Evolutionary conservation across 805 yeast species (phyloP), one percentile per base, ranked within the genome.

Genomic region (Nakazawaea laoshanensis): DNA sequence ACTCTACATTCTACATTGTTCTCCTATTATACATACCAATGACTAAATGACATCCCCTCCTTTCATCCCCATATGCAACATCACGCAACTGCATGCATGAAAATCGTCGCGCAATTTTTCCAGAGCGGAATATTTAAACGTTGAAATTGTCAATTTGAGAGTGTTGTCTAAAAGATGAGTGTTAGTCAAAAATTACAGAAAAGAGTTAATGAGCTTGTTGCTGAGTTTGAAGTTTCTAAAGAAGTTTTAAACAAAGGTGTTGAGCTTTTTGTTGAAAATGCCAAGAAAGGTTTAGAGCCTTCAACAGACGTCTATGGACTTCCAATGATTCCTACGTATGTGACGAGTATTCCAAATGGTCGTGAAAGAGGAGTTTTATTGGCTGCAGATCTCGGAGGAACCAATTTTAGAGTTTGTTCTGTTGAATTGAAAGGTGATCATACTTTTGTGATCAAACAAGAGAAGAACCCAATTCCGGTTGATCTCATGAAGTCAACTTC

Each of bases 301-400:
- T 52, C 60, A 9, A 53, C 57, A 10, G 61, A 56, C 16, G 53
- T 64, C 22, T 51, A 48, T 33, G 76, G 69, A 50, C 59, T 83
- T 61, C 89, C 92, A 25, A 92, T 89, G 98, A 85, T 92, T 46
- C 97, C 97, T 23, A 74, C 95, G 1, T 89, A 57, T 51, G 95
- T 89, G 21, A 84, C 95, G 7, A 67, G 71, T 8, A 70, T 85
- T 36, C 98, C 98, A 15, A 70, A 68, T 27, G 98, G 98, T 27
- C 65, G 70, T 30, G 98, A 89, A 53, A 65, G 63, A 35, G 97
- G 97, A 28, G 64, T 83, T 24, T 74, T 69, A 41, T 61, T 89
- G 39, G 97, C 97, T 35, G 95, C 92, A 4, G 97, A 89, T 52
- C 66, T 89, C 33, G 98, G 98, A 41, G 97, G 97, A 32, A 88